phyloP scores from a whole-genome alignment of 2,329 filamentous ascomycete genomes.

The Dothidotthia symphoricarpi region DNA sequence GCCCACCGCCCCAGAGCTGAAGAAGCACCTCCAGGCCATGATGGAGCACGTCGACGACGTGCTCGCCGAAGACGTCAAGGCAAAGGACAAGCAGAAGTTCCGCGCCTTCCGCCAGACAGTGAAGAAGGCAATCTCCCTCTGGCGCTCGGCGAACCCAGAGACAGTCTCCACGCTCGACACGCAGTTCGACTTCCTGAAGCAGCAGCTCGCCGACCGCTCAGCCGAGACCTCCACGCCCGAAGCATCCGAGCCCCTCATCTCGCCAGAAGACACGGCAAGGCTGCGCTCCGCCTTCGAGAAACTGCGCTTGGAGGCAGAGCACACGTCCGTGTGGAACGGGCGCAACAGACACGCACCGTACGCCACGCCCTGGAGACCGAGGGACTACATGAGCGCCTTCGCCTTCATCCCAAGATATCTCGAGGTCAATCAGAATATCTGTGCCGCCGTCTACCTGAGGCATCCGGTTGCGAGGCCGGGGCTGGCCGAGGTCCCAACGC shows the following conservation, averaged over 20 bases:
- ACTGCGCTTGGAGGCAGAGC: constrained; percentile 70
- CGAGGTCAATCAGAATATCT: constrained; percentile 97
- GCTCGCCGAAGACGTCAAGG: constrained; percentile 58
- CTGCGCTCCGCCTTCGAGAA: constrained; percentile 59
- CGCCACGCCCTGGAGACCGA: constrained; percentile 82
- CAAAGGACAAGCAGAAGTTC: constrained; percentile 72
- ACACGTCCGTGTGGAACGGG: constrained; percentile 59
- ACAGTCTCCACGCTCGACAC: constrained; percentile 47
- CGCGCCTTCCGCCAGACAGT: constrained; percentile 69
- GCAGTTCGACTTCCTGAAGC: constrained; percentile 49
- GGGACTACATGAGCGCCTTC: constrained; percentile 85
- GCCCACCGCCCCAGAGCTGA: constrained; percentile 32
- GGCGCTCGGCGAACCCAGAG: constrained; percentile 44
- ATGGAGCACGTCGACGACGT: constrained; percentile 58
- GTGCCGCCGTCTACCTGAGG: constrained; percentile 88
- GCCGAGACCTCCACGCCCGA: constrained; percentile 3
- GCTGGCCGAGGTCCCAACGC: constrained; percentile 71
- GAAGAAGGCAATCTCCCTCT: constrained; percentile 60
- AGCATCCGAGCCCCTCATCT: constrained; percentile 22
- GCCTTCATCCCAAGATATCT: constrained; percentile 93
- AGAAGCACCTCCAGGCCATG: constrained; percentile 35
- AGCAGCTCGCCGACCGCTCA: constrained; percentile 19
- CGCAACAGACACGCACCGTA: constrained; percentile 65
- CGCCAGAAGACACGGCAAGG: constrained; percentile 56
- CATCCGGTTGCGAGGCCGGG: constrained; percentile 89